Evolutionary conservation across 2,329 filamentous ascomycete species (phyloP), one percentile per base, ranked within the genome.

Genomic region (Aschersonia sp.): DNA sequence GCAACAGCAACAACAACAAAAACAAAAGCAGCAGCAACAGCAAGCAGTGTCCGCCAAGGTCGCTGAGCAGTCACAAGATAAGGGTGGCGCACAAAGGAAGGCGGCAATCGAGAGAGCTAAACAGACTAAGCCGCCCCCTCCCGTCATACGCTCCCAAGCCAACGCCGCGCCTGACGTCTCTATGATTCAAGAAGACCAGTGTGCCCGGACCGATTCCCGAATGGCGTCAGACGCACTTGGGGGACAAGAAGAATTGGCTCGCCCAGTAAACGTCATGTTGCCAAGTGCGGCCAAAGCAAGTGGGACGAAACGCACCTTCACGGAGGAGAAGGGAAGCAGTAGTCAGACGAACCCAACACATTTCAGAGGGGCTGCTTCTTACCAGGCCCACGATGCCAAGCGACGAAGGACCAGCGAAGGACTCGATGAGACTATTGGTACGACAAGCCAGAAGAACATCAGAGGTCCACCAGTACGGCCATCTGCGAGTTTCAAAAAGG

Each of bases 401-500:
- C 78, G 88, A 49, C 78, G 87, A 54, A 83, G 83, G 60, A 92
- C 83, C 46, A 80, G 83, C 42, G 84, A 90, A 46, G 76, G 80
- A 49, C 75, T 78, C 51, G 80, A 86, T 52, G 76, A 82, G 48
- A 78, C 81, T 47, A 66, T 72, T 42, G 73, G 78, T 44, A 71
- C 72, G 58, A 72, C 78, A 49, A 73, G 77, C 41, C 72, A 78
- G 43, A 67, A 65, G 30, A 72, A 68, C 49, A 73, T 89, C 56
- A 92, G 89, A 68, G 85, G 83, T 11, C 86, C 87, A 46, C 87
- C 88, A 5, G 87, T 94, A 55, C 80, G 89, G 50, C 87, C 88
- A 51, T 94, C 87, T 2, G 81, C 75, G 45, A 72, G 69, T 37
- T 68, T 73, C 57, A 79, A 78, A 63, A 89, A 87, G 76, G 81